These are phyloP conservation scores for Turritis glabra DNA, from an alignment of 345 rosid species.

Conservation along the genomic window DNA sequence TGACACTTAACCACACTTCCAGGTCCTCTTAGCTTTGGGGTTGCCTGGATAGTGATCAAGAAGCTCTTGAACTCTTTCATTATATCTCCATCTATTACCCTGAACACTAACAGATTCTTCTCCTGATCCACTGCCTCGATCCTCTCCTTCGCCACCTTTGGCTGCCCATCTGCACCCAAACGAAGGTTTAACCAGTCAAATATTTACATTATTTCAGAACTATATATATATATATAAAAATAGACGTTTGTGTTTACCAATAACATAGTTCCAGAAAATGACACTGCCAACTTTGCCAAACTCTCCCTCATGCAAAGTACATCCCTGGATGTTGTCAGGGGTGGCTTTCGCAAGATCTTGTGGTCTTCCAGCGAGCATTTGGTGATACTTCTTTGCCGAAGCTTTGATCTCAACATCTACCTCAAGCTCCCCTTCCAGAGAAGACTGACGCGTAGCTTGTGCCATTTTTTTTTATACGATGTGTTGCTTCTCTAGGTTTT, in stretches of 20 bases:
- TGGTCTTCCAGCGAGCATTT: constrained; percentile 39
- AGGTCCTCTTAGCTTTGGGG: constrained; percentile 19
- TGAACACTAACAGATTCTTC: background rate
- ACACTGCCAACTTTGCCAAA: constrained; percentile 43
- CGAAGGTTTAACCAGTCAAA: background rate
- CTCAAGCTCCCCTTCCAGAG: constrained; percentile 23
- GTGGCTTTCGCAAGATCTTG: constrained; percentile 38
- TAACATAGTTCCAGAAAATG: constrained; percentile 40
- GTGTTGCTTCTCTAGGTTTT: background rate
- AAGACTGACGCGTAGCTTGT: constrained; percentile 5
- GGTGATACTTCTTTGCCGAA: constrained; percentile 31
- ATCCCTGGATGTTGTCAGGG: constrained; percentile 33
- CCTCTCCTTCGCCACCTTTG: background rate
- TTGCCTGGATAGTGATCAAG: background rate
- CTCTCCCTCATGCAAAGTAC: constrained; percentile 45
- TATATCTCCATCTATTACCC: constrained; percentile 19
- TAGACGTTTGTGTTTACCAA: constrained; percentile 28
- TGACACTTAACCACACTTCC: constrained; percentile 34
- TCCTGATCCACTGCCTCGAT: background rate
- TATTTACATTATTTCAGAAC: background rate
- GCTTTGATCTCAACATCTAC: constrained; percentile 22
- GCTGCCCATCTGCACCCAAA: constrained; percentile 30
- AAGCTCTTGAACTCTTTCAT: constrained; percentile 32
- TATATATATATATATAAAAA: background rate
- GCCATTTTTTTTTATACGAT: background rate